A percentile compares a stretch with the other conserved stretches of the same genome.
Evolutionary conservation across 1,139 yeast genomes (phyloP).

Genomic region (Kodamaea suecica): DNA sequence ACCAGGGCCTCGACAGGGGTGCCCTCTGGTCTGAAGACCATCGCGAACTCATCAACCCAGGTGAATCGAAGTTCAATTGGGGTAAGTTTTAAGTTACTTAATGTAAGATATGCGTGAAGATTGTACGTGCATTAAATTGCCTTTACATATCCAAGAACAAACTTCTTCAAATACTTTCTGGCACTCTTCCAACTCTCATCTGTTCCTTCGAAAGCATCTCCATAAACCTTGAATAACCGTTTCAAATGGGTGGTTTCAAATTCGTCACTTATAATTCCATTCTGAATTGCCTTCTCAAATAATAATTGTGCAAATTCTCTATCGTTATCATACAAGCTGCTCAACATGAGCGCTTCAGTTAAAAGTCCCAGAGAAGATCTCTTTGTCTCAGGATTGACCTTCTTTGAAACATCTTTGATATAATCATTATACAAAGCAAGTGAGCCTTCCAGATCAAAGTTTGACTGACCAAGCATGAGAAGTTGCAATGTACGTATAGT

Average conservation of each 20-base stretch:
- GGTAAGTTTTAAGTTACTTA: conserved; percentile 18
- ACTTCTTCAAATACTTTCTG: conserved; percentile 18
- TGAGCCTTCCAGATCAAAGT: conserved; percentile 43
- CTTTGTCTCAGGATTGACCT: conserved; percentile 31
- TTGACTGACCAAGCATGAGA: conserved; percentile 46
- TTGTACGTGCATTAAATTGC: no score
- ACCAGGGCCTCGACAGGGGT: conserved; percentile 42
- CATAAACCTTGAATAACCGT: conserved; percentile 51
- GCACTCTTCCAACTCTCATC: conserved; percentile 31
- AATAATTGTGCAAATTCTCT: conserved; percentile 61
- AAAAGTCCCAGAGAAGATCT: conserved; percentile 47
- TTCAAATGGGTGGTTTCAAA: conserved; percentile 44
- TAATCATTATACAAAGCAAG: conserved; percentile 53
- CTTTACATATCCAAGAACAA: conserved; percentile 15
- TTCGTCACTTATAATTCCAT: conserved; percentile 39
- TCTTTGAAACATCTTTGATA: conserved; percentile 36
- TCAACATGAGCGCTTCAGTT: conserved; percentile 52
- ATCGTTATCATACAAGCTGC: conserved; percentile 49
- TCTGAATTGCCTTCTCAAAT: conserved; percentile 53
- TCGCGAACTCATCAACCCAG: conserved; percentile 54
- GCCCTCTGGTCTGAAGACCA: conserved; percentile 28
- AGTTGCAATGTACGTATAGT: conserved; percentile 37
- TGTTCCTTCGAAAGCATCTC: conserved; percentile 46
- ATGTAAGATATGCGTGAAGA: no score
- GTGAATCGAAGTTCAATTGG: conserved; percentile 53